Conservation (phyloP, 768 basidiomycete species). For the Cyathus striatus region DNA sequence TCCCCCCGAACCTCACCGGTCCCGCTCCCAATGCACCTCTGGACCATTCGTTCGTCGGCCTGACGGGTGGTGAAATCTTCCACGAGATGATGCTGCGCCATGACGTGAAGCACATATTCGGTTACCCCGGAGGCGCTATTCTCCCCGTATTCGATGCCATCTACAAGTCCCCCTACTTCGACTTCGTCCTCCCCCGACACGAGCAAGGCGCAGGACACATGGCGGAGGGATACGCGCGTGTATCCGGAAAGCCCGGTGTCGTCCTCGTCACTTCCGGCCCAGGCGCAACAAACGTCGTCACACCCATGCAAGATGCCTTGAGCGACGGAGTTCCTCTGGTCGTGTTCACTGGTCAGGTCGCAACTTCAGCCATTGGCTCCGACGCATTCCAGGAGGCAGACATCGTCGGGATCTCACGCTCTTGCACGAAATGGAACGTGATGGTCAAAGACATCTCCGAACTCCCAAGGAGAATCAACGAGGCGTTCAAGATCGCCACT, state of each 20-base stretch:
- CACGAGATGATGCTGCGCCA: slow-evolving; percentile 99
- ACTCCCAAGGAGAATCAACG: slow-evolving; percentile 92
- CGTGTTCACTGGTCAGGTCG: slow-evolving; percentile 98
- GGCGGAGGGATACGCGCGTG: slow-evolving; percentile 97
- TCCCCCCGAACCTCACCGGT: slow-evolving; percentile 24
- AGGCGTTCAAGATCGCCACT: slow-evolving; percentile 98
- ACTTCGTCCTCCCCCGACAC: slow-evolving; percentile 93
- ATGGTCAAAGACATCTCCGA: slow-evolving; percentile 98
- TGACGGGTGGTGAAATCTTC: slow-evolving; percentile 96
- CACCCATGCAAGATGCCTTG: slow-evolving; percentile 96
- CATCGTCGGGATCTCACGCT: slow-evolving; percentile 90
- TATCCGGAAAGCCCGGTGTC: slow-evolving; percentile 96
- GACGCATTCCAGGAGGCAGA: slow-evolving; percentile 99
- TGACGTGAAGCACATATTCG: slow-evolving; percentile 93
- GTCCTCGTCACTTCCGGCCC: slow-evolving; percentile 98
- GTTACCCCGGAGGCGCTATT: slow-evolving; percentile 97
- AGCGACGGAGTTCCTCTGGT: slow-evolving; percentile 92
- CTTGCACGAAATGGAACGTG: slow-evolving; percentile 99
- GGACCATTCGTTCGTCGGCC: slow-evolving; percentile 86
- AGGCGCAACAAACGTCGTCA: slow-evolving; percentile 96
- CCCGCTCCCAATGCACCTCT: slow-evolving; percentile 44
- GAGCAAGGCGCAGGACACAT: slow-evolving; percentile 99
- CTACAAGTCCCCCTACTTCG: slow-evolving; percentile 90
- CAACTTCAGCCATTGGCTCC: slow-evolving; percentile 97
- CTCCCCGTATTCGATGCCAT: slow-evolving; percentile 99